Evolutionary conservation across 2,329 filamentous ascomycete genomes (phyloP).

Genomic region (Ambrosiella cleistominuta): DNA sequence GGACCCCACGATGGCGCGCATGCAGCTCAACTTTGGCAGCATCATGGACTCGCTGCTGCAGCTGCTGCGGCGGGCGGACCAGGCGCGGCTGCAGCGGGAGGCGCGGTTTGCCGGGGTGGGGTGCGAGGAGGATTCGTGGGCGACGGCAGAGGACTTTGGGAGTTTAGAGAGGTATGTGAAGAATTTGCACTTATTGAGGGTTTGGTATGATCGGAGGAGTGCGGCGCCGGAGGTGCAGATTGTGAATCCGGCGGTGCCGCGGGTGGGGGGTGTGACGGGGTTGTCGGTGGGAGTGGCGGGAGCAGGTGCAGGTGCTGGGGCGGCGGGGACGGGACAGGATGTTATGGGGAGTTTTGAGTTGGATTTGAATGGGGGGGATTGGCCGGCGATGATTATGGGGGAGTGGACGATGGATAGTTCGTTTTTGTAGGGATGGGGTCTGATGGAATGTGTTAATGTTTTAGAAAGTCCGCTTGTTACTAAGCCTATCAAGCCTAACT

Average conservation of each 20-base stretch:
- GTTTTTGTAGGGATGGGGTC: not conserved
- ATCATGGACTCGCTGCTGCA: slow-evolving; percentile 12
- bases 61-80: slow-evolving; percentile 9
- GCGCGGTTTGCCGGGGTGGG: slow-evolving; percentile 11
- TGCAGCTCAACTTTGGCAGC: slow-evolving; percentile 12
- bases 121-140: slow-evolving; percentile 7
- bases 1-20: slow-evolving; percentile 11
- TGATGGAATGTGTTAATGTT: too few species aligned
- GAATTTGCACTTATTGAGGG: slow-evolving; percentile 10
- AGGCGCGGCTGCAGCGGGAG: slow-evolving; percentile 8
- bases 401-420: slow-evolving; percentile 12
- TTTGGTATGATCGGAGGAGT: slow-evolving; percentile 12
- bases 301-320: not conserved
- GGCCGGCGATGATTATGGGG: slow-evolving; percentile 12
- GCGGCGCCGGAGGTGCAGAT: slow-evolving; percentile 7
- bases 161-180: slow-evolving; percentile 12
- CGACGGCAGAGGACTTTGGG: slow-evolving; percentile 11
- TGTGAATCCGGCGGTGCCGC: slow-evolving; percentile 2
- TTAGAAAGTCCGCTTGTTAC: too few species aligned
- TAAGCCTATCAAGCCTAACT: too few species aligned
- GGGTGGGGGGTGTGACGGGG: not conserved
- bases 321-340: not conserved
- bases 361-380: slow-evolving; percentile 8
- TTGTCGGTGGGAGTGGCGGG: too few species aligned
- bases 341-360: slow-evolving; percentile 3